phyloP scores from a whole-genome alignment of 2,329 filamentous ascomycete genomes.

The Phoma herbarum region DNA sequence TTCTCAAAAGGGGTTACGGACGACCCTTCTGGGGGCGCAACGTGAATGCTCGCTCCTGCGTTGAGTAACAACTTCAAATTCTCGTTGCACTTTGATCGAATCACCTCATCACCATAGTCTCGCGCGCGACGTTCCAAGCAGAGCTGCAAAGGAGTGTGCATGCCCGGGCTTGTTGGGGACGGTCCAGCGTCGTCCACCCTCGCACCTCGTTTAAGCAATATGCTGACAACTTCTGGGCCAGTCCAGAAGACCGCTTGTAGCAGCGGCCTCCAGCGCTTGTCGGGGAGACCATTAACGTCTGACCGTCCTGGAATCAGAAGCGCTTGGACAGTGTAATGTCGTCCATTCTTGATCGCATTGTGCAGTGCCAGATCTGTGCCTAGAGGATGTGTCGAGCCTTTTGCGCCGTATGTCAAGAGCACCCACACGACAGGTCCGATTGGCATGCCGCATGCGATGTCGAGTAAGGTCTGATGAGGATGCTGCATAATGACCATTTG shows the following conservation, averaged over 20 bases:
- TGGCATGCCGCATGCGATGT: slow-evolving; percentile 46
- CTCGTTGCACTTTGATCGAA: slow-evolving; percentile 33
- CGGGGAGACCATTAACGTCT: slow-evolving; percentile 39
- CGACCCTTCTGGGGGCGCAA: slow-evolving; percentile 23
- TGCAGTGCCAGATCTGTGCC: slow-evolving; percentile 46
- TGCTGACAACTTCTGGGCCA: slow-evolving; percentile 39
- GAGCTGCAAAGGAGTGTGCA: slow-evolving; percentile 38
- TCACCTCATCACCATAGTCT: slow-evolving; percentile 26
- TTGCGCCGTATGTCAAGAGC: slow-evolving; percentile 39
- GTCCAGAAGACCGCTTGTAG: slow-evolving; percentile 46
- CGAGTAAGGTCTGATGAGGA: slow-evolving; percentile 42
- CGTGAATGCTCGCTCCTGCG: slow-evolving; percentile 42
- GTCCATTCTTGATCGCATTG: slow-evolving; percentile 49
- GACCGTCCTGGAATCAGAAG: slow-evolving; percentile 35
- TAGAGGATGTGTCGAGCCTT: slow-evolving; percentile 42
- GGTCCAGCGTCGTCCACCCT: slow-evolving; percentile 34
- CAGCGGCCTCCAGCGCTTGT: slow-evolving; percentile 41
- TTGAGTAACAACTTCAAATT: slow-evolving; percentile 42
- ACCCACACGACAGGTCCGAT: slow-evolving; percentile 39
- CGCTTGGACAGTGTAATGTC: slow-evolving; percentile 40
- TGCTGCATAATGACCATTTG: slow-evolving; percentile 44
- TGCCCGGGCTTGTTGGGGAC: slow-evolving; percentile 16
- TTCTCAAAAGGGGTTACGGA: slow-evolving; percentile 33
- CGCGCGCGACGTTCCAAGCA: slow-evolving; percentile 35
- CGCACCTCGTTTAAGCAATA: slow-evolving; percentile 43